Conservation (phyloP, 148 eudicot species). For the Polygonum maritimum region DNA sequence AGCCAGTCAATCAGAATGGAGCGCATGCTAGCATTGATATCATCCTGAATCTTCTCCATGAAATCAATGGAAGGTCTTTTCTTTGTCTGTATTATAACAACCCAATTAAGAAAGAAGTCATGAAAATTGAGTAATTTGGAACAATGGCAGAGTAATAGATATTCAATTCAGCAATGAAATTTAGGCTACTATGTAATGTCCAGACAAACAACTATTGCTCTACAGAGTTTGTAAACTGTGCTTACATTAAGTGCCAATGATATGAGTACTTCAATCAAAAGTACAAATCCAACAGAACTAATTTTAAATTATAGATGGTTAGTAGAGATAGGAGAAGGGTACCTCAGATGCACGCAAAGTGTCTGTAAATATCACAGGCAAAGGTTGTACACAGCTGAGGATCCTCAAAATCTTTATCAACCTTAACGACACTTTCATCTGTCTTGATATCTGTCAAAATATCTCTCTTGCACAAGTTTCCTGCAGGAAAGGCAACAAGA, state of each 20-base stretch:
- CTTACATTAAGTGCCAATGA: not conserved
- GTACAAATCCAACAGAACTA: too few relatives aligned
- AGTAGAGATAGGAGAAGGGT: not conserved
- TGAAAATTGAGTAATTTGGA: not conserved
- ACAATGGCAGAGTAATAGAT: not conserved
- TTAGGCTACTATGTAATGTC: not conserved
- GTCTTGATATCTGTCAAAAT: conserved; percentile 32
- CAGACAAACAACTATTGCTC: too few relatives aligned
- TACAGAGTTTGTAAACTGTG: not conserved
- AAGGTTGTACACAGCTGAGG: conserved; percentile 88
- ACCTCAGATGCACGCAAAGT: conserved; percentile 89
- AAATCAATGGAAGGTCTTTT: conserved; percentile 71
- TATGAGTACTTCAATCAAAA: not conserved
- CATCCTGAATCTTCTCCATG: conserved; percentile 86
- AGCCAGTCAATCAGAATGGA: conserved; percentile 93
- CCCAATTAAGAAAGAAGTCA: not conserved
- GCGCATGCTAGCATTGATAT: conserved; percentile 91
- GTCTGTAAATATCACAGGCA: conserved; percentile 89
- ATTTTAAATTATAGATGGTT: not conserved
- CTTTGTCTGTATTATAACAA: conserved; percentile 34
- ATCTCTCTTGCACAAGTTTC: conserved; percentile 56
- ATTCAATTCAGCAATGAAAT: not conserved
- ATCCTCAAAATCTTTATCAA: conserved; percentile 60
- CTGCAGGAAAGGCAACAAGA: conserved; percentile 18
- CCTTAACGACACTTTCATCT: conserved; percentile 36